phyloP scores from a whole-genome alignment of 768 basidiomycete genomes.

The Auricularia heimuer region DNA sequence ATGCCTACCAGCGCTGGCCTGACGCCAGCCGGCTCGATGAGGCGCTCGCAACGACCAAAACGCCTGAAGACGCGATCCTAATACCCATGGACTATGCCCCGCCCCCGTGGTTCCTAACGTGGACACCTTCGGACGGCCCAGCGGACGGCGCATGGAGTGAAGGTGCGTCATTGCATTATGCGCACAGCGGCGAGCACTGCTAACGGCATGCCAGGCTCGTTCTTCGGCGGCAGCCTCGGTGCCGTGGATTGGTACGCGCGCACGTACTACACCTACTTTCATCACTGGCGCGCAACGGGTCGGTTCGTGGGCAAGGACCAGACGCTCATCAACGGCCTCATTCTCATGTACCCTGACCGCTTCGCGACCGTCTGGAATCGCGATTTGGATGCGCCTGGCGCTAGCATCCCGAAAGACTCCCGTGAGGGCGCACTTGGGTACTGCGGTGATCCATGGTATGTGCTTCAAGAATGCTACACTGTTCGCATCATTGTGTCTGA shows the following conservation, averaged over 20 bases:
- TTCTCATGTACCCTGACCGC: slow-evolving; percentile 35
- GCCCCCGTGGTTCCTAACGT: slow-evolving; percentile 19
- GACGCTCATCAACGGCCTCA: slow-evolving; percentile 38
- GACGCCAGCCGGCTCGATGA: slow-evolving; percentile 29
- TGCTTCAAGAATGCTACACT: too few species aligned
- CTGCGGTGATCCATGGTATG: slow-evolving; percentile 34
- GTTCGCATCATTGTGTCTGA: too few species aligned
- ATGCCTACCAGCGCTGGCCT: slow-evolving; percentile 40
- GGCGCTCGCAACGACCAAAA: slow-evolving; percentile 15
- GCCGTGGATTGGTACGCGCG: slow-evolving; percentile 37
- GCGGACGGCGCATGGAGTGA: slow-evolving; percentile 40
- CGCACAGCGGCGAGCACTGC: too few species aligned
- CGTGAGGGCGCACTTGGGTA: slow-evolving; percentile 25
- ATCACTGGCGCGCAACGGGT: slow-evolving; percentile 35
- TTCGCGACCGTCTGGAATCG: slow-evolving; percentile 34
- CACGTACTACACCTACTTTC: slow-evolving; percentile 41
- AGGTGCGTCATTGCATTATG: slow-evolving; percentile 13
- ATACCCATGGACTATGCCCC: slow-evolving; percentile 35
- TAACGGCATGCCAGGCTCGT: slow-evolving; percentile 24
- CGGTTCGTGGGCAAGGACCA: slow-evolving; percentile 51
- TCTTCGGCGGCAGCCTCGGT: slow-evolving; percentile 41
- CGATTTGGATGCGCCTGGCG: slow-evolving; percentile 11
- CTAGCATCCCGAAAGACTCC: not conserved
- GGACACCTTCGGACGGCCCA: slow-evolving; percentile 40
- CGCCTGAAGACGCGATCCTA: slow-evolving; percentile 36